These are phyloP conservation scores for Scorias spongiosa DNA, from an alignment of 2,329 filamentous ascomycete species.

Conservation along the genomic window DNA sequence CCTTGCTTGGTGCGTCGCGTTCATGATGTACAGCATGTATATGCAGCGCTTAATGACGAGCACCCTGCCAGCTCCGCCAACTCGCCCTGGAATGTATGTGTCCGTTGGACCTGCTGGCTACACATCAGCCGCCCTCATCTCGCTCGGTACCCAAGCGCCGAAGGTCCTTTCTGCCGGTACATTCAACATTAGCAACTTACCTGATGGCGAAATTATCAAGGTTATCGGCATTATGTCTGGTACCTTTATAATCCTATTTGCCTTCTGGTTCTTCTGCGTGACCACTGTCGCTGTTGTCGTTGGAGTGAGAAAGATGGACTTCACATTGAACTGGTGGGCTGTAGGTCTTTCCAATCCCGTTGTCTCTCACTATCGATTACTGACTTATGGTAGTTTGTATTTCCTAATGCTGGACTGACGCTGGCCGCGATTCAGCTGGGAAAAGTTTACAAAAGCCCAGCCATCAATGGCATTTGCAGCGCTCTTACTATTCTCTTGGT, in stretches of 20 bases:
- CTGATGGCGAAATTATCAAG: slow-evolving; percentile 23
- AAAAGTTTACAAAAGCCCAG: slow-evolving; percentile 35
- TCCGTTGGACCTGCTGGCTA: slow-evolving; percentile 34
- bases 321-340: slow-evolving; percentile 44
- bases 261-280: slow-evolving; percentile 37
- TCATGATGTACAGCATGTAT: slow-evolving; percentile 31
- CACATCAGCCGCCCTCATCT: slow-evolving; percentile 31
- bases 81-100: slow-evolving; percentile 37
- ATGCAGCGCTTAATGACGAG: slow-evolving; percentile 27
- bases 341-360: slow-evolving; percentile 2
- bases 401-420: slow-evolving; percentile 49
- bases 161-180: slow-evolving; percentile 20
- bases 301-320: slow-evolving; percentile 27
- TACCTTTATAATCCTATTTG: slow-evolving; percentile 34
- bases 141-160: slow-evolving; percentile 28
- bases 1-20: slow-evolving; percentile 29
- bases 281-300: slow-evolving; percentile 24
- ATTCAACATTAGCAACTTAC: slow-evolving; percentile 18
- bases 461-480: slow-evolving; percentile 38
- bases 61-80: slow-evolving; percentile 26
- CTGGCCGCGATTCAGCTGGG: slow-evolving; percentile 44
- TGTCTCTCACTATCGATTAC: background rate
- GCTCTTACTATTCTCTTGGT: slow-evolving; percentile 42
- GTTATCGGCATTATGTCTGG: slow-evolving; percentile 27
- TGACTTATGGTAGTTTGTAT: slow-evolving; percentile 33